Percentiles rank a stretch among this genome's conserved stretches.
Evolutionary conservation across 768 basidiomycete species (phyloP).

Genomic region (Boletus huronensis): DNA sequence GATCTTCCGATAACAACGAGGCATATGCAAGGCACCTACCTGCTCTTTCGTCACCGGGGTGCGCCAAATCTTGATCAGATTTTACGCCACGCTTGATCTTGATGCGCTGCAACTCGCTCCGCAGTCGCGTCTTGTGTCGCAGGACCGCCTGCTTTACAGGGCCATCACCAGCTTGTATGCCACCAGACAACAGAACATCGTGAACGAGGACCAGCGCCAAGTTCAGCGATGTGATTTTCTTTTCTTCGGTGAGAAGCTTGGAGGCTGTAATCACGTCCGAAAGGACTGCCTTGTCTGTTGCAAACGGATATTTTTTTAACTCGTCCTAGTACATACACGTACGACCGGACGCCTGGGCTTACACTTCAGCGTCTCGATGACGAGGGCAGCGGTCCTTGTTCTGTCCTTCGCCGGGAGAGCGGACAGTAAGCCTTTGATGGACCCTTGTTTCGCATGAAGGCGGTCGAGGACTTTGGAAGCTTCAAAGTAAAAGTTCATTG

Average conservation of each 20-base stretch:
- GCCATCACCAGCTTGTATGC: slow-evolving; percentile 89
- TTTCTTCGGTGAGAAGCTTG: slow-evolving; percentile 71
- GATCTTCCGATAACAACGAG: not conserved
- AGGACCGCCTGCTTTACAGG: slow-evolving; percentile 84
- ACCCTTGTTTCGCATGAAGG: slow-evolving; percentile 86
- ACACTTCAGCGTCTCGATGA: slow-evolving; percentile 97
- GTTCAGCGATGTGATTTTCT: slow-evolving; percentile 67
- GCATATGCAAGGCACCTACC: slow-evolving; percentile 39
- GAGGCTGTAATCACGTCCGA: slow-evolving; percentile 63
- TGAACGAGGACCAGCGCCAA: slow-evolving; percentile 87
- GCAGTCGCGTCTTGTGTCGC: slow-evolving; percentile 85
- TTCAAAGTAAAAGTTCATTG: slow-evolving; percentile 96
- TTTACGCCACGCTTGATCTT: slow-evolving; percentile 74
- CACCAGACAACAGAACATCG: slow-evolving; percentile 77
- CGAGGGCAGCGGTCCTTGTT: slow-evolving; percentile 77
- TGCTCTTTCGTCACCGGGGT: slow-evolving; percentile 56
- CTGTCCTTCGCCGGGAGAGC: slow-evolving; percentile 69
- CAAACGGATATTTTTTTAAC: slow-evolving; percentile 2
- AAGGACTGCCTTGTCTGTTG: slow-evolving; percentile 74
- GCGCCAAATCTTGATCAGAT: slow-evolving; percentile 62
- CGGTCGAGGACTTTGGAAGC: slow-evolving; percentile 81
- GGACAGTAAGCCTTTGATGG: slow-evolving; percentile 80
- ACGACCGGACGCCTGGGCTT: slow-evolving; percentile 27
- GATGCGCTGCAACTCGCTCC: slow-evolving; percentile 79
- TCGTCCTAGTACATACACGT: not conserved